Base-by-base conservation (phyloP, 129 eudicot genomes). In the Pulicaria dysenterica region DNA sequence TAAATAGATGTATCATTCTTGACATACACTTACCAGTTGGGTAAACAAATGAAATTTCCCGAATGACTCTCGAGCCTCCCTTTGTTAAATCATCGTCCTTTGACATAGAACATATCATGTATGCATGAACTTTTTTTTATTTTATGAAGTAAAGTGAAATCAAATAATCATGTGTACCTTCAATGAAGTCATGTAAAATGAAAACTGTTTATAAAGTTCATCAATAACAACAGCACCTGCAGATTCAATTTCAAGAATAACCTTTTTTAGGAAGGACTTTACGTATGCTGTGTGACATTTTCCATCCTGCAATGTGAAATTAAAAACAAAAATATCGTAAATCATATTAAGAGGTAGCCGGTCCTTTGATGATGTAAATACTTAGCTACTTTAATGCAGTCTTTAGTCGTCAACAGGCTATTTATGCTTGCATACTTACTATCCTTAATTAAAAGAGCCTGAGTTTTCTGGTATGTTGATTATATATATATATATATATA, bases 161-260 rank as follows among this genome's bases (percentile, higher is more conserved):
- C 19, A 41, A 57, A 79, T 69, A 56, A 50, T 55, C 61, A 31
- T 58, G 47, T 49, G 62, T 67, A 93, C 98, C 98, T 84, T 82
- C 47, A 82, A 49, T 13, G 89, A 83, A 64, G 82, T 70, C 95
- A 90, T 80, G 75, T 77, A 85, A 77, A 62, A 56, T 0, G 90
- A 80, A 41, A 83, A 84, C 9, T 81, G 83, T 54, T 90, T 95
- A 58, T 93, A 93, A 64, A 89, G 79, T 77, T 93, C 95, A 64
- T 90, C 96, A 46, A 79, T 59, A 49, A 90, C 98, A 53, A 68
- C 77, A 10, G 31, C 84, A 5, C 83, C 89, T 10, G 74, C 73
- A 16, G 92, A 89, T 72, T 93, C 98, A 50, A 93, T 77, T 84
- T 93, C 98, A 79, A 69, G 75, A 68, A 93, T 87, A 38, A 93